A percentile compares a stretch with the other conserved stretches of the same genome.
Conservation (phyloP, 257 asterid species). For the Solanum tarapatanum region DNA sequence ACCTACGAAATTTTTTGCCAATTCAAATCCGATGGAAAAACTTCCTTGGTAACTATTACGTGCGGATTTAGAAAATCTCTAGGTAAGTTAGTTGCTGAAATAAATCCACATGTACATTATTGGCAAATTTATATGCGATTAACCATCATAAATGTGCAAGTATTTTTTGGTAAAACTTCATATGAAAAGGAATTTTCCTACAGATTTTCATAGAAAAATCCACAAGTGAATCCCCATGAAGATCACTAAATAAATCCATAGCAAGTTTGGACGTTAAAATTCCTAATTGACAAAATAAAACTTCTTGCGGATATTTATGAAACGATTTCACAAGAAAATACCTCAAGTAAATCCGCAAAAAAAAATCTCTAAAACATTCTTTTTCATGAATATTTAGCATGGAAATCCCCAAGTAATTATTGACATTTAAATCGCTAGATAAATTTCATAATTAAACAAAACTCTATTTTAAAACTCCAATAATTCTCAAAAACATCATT, state of each 20-base stretch:
- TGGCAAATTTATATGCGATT: not conserved
- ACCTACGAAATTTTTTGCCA: no score
- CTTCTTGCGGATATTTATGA: not conserved
- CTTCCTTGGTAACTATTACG: not conserved
- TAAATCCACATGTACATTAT: not conserved
- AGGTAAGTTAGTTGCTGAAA: not conserved
- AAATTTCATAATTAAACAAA: not conserved
- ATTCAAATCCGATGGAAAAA: no score
- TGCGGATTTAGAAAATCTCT: not conserved
- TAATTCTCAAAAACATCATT: not conserved
- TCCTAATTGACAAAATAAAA: not conserved
- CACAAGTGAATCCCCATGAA: not conserved
- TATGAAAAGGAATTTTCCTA: not conserved
- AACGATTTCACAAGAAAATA: not conserved
- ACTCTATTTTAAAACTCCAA: not conserved
- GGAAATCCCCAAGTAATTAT: not conserved
- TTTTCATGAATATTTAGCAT: not conserved
- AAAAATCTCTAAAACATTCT: not conserved
- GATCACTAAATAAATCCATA: not conserved
- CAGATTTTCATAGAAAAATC: not conserved
- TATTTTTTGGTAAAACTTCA: not conserved
- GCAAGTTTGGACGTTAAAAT: not conserved
- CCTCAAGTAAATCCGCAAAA: not conserved
- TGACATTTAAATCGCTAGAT: not conserved
- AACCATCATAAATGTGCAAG: not conserved